Conservation (phyloP, 305 asterid genomes). For the Fraxinus paxiana region DNA sequence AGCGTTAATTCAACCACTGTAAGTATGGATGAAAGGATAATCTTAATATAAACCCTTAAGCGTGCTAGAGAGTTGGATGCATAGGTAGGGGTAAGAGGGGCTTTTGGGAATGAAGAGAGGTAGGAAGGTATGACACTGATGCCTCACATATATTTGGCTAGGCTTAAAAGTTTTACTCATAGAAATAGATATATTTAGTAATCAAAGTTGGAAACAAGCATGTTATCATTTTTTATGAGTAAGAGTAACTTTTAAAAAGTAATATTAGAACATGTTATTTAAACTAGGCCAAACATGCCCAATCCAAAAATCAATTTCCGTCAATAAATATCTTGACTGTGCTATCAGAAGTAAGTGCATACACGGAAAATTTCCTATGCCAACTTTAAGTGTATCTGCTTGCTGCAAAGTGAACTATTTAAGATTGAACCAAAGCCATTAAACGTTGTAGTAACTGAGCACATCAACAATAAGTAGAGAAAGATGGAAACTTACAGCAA, state of each 20-base stretch:
- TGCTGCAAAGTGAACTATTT: not conserved
- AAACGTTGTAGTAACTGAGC: too few species aligned
- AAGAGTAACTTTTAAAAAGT: not conserved
- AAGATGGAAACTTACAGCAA: constrained; percentile 57
- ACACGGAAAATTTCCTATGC: not conserved
- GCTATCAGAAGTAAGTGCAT: not conserved
- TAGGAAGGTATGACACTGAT: not conserved
- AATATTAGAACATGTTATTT: not conserved
- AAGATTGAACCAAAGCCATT: too few species aligned
- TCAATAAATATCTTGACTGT: not conserved
- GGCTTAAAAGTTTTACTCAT: not conserved
- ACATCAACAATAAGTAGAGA: not conserved
- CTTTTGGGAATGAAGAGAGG: not conserved
- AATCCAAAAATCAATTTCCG: not conserved
- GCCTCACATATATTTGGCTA: not conserved
- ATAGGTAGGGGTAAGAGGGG: not conserved
- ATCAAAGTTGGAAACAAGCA: not conserved
- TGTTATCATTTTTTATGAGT: not conserved
- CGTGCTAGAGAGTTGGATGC: too few species aligned
- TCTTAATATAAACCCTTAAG: too few species aligned
- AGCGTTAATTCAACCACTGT: too few species aligned
- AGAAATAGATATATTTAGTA: not conserved
- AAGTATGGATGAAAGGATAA: too few species aligned
- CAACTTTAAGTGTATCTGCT: not conserved
- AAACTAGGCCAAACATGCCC: not conserved